Base-by-base conservation (phyloP, 139 green algal genomes). In the Chlamydomonas asymmetrica region DNA sequence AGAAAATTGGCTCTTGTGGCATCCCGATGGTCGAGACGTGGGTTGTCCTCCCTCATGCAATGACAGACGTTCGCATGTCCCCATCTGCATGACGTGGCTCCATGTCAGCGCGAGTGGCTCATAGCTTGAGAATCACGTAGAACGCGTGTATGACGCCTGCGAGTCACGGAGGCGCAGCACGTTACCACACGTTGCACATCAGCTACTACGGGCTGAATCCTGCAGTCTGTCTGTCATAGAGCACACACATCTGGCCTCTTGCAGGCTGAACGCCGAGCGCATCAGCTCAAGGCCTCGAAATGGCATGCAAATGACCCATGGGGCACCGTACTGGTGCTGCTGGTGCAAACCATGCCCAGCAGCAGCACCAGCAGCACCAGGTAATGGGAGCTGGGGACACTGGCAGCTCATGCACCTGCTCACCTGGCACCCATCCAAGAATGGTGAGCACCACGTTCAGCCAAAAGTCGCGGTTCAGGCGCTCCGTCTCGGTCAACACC, bases 361-460 rank as follows among this genome's bases (percentile, higher is more conserved):
- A 10, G 16, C 23, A 10, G 20, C 54, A 62, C 8, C 25, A 62
- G 27, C 54, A n/a, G 13, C 20, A 18, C 29, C 54, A n/a, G 25
- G 8, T 23, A 7, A 23, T 29, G 8, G 16, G 13, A 62, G 16
- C 16, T 29, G 27, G 29, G 22, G 16, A 62, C 45, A 10, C 18
- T 52, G 13, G 45, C 45, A 52, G 45, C 13, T 52, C 45, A 52
- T 16, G 45, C 45, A 10, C 45, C 13, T 13, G 16, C 72, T 27
- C 37, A 80, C 74, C 74, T 29, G 74, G 74, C 23, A 80, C 64
- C 31, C 60, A 80, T 1, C 74, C 74, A 23, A 80, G 35, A 9
- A 80, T 65, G 3, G 76, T 82, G 49, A 82, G 76, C 23, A 82
- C 62, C 48, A 72, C 38, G 40, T 77, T 77, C 38, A 82, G 54